Evolutionary conservation across 495 filamentous ascomycete genomes (phyloP), one percentile per base, ranked within the genome.

Genomic region (Annulohypoxylon maeteangense): DNA sequence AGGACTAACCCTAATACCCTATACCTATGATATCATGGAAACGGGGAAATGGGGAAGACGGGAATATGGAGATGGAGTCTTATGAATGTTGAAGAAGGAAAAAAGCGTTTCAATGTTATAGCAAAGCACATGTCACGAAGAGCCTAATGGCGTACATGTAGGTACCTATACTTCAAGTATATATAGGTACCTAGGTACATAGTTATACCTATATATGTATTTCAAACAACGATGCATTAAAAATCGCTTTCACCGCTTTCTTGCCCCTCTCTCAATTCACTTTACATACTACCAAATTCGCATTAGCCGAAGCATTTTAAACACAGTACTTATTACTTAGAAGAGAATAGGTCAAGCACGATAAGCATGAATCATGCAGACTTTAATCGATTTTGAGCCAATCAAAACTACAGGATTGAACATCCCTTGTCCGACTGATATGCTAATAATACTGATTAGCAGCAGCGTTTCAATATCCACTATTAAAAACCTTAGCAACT

Each of bases 321-420:
- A n/a, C n/a, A n/a, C n/a, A n/a, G n/a, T 47, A 48, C 42, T n/a
- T 62, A 58, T 4, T 44, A 58, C 55, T 10, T 42, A 42, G 3
- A 4, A 14, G 2, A 40, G 11, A 12, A 32, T 18, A 29, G 23
- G 10, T 47, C 32, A 60, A 45, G 25, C 8, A 53, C n/a, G 55
- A 66, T 66, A 59, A 66, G 63, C 63, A 42, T 61, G 64, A 67
- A 45, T 67, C 64, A 34, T 61, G 45, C 45, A 54, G 32, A 61
- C 34, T 7, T 22, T 42, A 10, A 16, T 27, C 23, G 51, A 7
- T 14, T 47, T n/a, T 18, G 0, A 56, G 20, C 65, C 65, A 62
- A 62, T 61, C 2, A 56, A 36, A 57, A 16, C 12, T n/a, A 7
- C 7, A 50, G 29, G 1, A 51, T 47, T 47, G 48, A 38, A 16